Percentiles rank a stretch among this genome's conserved stretches.
phyloP scores from a whole-genome alignment of 441 rosid genomes.

The Gossypium davidsonii region DNA sequence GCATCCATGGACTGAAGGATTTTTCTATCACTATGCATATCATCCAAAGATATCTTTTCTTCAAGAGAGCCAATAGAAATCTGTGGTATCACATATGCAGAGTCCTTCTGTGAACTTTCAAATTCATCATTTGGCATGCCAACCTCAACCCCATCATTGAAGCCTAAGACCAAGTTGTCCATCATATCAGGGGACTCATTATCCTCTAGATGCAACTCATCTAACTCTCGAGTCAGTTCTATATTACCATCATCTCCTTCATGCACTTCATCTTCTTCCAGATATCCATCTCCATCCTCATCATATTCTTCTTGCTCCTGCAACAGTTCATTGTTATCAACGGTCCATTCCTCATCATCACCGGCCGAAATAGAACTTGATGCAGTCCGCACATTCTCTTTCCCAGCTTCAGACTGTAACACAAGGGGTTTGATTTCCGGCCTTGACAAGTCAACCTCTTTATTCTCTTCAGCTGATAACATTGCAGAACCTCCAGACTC shows the following conservation, averaged over 20 bases:
- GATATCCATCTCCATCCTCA: conserved; percentile 82
- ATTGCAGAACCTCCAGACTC: conserved; percentile 60
- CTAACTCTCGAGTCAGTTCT: conserved; percentile 47
- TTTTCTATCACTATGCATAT: conserved; percentile 30
- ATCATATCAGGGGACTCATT: conserved; percentile 41
- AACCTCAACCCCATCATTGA: conserved; percentile 87
- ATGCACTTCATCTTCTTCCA: conserved; percentile 68
- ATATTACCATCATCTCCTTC: conserved; percentile 65
- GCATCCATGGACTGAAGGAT: conserved; percentile 30
- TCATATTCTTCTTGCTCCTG: conserved; percentile 95
- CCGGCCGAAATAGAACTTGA: conserved; percentile 48
- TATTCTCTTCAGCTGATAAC: conserved; percentile 38
- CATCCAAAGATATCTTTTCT: conserved; percentile 39
- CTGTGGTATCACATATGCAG: conserved; percentile 34
- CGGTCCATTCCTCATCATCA: conserved; percentile 87
- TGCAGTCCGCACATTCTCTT: conserved; percentile 41
- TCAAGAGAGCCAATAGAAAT: conserved; percentile 32
- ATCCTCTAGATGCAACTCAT: conserved; percentile 53
- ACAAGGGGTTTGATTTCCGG: conserved; percentile 32
- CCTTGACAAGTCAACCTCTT: conserved; percentile 31
- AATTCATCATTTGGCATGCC: conserved; percentile 71
- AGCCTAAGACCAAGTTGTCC: conserved; percentile 67
- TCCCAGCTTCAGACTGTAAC: conserved; percentile 38
- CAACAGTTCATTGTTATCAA: conserved; percentile 52
- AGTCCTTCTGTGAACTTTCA: conserved; percentile 51